These are phyloP conservation scores for Porcisia deanei DNA, from an alignment of 208 protist genomes.

Conservation along the genomic window DNA sequence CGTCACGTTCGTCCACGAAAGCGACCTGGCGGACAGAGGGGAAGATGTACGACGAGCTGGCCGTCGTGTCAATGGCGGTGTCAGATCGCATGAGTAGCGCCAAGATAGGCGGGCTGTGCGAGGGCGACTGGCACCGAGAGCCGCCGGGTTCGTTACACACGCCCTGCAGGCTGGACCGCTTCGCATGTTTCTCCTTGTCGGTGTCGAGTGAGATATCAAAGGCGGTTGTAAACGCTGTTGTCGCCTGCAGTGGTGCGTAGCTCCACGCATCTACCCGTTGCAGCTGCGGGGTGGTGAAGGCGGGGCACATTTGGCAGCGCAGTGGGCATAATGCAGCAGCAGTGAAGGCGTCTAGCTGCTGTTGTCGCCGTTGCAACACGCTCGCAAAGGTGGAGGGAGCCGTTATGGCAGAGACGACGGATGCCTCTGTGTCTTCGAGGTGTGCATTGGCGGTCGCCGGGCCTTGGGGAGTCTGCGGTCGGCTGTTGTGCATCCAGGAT, in stretches of 20 bases:
- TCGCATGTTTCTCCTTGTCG: background rate
- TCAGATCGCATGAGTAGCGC: constrained; percentile 52
- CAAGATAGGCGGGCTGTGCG: constrained; percentile 1
- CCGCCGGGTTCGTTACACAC: background rate
- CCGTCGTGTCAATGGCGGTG: constrained; percentile 36
- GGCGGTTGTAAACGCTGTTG: background rate
- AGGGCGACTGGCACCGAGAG: background rate
- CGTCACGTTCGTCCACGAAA: constrained; percentile 8
- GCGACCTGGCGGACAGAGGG: background rate
- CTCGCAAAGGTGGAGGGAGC: constrained; percentile 9
- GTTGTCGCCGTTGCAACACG: constrained; percentile 13
- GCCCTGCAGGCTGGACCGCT: background rate
- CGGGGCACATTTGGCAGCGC: constrained; percentile 52
- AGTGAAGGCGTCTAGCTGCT: constrained; percentile 37
- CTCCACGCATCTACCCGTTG: constrained; percentile 57
- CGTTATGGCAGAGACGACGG: background rate
- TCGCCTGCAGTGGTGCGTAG: constrained; percentile 48
- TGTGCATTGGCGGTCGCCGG: background rate
- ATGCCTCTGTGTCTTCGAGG: background rate
- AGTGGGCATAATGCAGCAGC: constrained; percentile 31
- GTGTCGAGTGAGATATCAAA: background rate
- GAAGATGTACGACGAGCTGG: constrained; percentile 23
- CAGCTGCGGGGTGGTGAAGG: constrained; percentile 56
- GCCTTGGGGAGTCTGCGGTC: background rate
- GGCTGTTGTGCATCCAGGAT: background rate